phyloP scores from a whole-genome alignment of 345 rosid genomes.

The Gossypium stocksii region DNA sequence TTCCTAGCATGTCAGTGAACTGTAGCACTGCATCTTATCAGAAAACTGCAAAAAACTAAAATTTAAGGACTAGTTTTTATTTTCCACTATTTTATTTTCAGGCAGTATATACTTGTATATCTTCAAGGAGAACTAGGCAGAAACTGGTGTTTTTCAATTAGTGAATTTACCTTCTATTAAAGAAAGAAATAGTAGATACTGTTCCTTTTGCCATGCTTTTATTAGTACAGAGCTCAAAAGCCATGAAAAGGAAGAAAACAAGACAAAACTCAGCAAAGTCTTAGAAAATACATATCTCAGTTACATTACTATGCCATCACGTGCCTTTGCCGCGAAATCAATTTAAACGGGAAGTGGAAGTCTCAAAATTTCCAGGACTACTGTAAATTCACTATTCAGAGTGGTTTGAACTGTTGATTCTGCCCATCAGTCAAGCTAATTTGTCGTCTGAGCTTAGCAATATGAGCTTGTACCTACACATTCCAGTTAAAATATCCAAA shows the following conservation, averaged over 20 bases:
- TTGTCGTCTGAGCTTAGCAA: slow-evolving; percentile 60
- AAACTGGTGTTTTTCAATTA: neutral
- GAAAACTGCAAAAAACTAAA: neutral
- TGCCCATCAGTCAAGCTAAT: slow-evolving; percentile 67
- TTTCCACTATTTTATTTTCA: neutral
- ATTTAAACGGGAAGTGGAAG: neutral
- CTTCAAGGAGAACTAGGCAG: neutral
- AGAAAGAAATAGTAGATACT: slow-evolving; percentile 15
- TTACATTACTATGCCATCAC: slow-evolving; percentile 20
- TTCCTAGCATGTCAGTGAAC: neutral
- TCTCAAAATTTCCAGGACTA: slow-evolving; percentile 9
- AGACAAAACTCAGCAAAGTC: slow-evolving; percentile 6
- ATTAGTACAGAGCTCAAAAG: slow-evolving; percentile 13
- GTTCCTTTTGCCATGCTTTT: slow-evolving; percentile 7
- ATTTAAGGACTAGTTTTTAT: neutral
- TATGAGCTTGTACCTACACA: slow-evolving; percentile 69
- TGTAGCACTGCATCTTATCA: neutral
- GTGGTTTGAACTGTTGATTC: slow-evolving; percentile 54
- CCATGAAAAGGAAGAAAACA: neutral
- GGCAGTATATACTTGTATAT: neutral
- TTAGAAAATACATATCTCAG: slow-evolving; percentile 18
- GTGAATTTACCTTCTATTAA: neutral
- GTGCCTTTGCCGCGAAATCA: slow-evolving; percentile 21
- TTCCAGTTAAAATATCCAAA: slow-evolving; percentile 13
- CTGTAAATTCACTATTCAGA: slow-evolving; percentile 43